These are phyloP conservation scores for Eleusine indica DNA, from an alignment of 176 grass and related monocot species.

Conservation along the genomic window DNA sequence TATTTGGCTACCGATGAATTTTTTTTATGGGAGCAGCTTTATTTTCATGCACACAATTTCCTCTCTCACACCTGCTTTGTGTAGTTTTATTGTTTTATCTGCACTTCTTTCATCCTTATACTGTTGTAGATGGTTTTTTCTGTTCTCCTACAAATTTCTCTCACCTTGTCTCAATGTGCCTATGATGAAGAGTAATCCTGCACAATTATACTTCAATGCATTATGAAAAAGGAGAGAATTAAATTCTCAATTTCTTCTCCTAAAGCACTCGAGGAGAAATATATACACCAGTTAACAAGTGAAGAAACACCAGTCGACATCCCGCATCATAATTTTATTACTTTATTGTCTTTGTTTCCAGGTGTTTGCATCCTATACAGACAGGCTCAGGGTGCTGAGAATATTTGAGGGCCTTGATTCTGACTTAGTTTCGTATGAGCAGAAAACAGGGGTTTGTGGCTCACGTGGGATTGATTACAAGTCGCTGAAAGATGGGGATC, in stretches of 20 bases:
- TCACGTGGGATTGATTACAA: constrained; percentile 53
- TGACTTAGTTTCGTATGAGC: constrained; percentile 44
- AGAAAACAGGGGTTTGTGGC: constrained; percentile 41
- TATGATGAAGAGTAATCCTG: not conserved
- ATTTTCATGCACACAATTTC: not conserved
- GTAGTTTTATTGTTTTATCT: not conserved
- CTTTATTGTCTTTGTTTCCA: constrained; percentile 35
- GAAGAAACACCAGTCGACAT: not conserved
- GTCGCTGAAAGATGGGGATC: constrained; percentile 58
- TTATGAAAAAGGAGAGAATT: not conserved
- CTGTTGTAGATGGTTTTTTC: not conserved
- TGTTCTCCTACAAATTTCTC: not conserved
- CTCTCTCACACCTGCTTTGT: not conserved
- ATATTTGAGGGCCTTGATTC: constrained; percentile 57
- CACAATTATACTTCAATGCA: not conserved
- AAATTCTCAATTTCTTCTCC: not conserved
- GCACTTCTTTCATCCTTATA: not conserved
- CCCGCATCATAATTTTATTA: not conserved
- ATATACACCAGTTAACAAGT: not conserved
- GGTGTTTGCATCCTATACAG: constrained; percentile 56
- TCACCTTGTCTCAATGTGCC: not conserved
- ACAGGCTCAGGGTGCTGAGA: constrained; percentile 35
- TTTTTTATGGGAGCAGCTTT: not conserved
- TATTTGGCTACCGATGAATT: not conserved
- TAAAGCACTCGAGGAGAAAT: not conserved